These are phyloP conservation scores for Xylaria bambusicola DNA, from an alignment of 495 filamentous ascomycete species.

Conservation along the genomic window DNA sequence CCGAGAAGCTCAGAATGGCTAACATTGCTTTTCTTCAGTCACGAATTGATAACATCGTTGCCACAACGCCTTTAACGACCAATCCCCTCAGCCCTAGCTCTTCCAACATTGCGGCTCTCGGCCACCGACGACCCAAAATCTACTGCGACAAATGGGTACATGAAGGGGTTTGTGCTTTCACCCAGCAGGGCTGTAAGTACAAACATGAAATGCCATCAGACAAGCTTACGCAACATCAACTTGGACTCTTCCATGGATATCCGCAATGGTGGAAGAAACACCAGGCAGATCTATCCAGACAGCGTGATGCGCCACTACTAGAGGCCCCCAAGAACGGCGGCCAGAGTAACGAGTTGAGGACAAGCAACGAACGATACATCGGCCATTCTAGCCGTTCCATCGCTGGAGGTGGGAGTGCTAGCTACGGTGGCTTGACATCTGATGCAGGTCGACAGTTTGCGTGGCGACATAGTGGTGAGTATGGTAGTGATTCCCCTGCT, in stretches of 20 bases:
- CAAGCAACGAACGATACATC: not conserved
- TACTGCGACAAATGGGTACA: conserved; percentile 89
- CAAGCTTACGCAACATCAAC: conserved; percentile 53
- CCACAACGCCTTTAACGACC: conserved; percentile 24
- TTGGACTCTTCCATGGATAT: conserved; percentile 62
- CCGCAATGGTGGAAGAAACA: conserved; percentile 55
- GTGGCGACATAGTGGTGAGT: conserved; percentile 5
- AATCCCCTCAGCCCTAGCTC: conserved; percentile 9
- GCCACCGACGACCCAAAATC: conserved; percentile 53
- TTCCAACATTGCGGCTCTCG: not conserved
- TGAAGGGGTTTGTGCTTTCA: conserved; percentile 80
- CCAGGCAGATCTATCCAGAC: conserved; percentile 43
- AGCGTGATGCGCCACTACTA: conserved; percentile 20
- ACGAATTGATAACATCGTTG: conserved; percentile 38
- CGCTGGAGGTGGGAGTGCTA: not conserved
- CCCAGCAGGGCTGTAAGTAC: conserved; percentile 80
- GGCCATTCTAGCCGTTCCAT: not conserved
- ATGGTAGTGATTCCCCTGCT: not conserved
- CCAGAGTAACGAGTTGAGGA: not conserved
- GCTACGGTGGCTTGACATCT: not conserved
- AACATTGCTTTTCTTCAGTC: conserved; percentile 19
- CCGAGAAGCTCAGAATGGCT: not conserved
- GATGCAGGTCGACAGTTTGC: not conserved
- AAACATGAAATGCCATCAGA: conserved; percentile 84
- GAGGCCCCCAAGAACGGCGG: conserved; percentile 1